Conservation (phyloP, 306 rosid genomes). For the Vigna nakashimae region DNA sequence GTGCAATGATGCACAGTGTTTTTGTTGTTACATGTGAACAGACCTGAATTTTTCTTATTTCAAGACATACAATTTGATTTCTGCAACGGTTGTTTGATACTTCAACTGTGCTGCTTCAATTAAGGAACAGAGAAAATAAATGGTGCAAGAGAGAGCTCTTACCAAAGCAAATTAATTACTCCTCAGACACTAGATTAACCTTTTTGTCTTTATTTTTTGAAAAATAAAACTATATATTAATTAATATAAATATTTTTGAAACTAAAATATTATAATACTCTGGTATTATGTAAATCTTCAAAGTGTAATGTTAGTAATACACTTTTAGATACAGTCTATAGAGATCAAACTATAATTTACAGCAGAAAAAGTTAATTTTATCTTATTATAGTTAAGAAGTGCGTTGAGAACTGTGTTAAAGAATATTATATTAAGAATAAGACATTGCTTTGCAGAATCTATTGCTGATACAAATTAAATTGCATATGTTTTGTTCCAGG, state of each 20-base stretch:
- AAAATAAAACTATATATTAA: neutral
- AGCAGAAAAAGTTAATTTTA: neutral
- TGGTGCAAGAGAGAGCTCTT: neutral
- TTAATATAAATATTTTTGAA: no score
- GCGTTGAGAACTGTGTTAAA: neutral
- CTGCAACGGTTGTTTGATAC: neutral
- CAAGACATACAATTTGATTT: neutral
- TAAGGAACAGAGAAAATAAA: no score
- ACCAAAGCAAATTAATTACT: neutral
- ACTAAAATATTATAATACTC: no score
- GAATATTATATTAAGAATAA: neutral
- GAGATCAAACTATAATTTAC: no score
- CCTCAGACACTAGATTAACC: neutral
- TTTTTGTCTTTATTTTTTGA: neutral
- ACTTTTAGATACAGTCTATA: no score
- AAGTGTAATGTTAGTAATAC: no score
- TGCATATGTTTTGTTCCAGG: neutral
- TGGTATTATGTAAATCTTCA: no score
- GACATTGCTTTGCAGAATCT: neutral
- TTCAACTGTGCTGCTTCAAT: no score
- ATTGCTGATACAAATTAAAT: neutral
- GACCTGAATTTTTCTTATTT: constrained; percentile 2
- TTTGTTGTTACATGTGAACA: neutral
- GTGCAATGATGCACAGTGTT: neutral
- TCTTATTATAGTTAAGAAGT: neutral